Base-by-base conservation (phyloP, 108 stramenopile genomes). In the Nitzschia sp. region DNA sequence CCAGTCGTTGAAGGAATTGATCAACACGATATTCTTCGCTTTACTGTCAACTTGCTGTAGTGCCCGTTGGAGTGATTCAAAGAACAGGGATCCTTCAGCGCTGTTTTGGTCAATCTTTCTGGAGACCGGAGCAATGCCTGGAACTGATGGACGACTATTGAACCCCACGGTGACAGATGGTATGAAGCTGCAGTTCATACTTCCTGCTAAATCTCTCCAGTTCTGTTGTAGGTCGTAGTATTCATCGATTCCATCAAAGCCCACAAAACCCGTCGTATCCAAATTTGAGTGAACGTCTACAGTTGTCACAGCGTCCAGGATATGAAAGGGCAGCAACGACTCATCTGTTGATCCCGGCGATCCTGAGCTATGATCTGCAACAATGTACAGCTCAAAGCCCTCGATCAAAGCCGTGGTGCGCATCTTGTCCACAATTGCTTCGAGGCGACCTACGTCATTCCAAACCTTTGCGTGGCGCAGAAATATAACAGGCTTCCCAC, bases 1-100 rank as follows among this genome's bases (percentile, higher is more conserved):
- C 64, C 63, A 65, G 8, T 73, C 29, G 38, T 74, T 76, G 40
- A 56, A 70, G 17, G 69, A 70, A 24, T 57, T 71, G 7, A 70
- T 44, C 38, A 76, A 24, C 34, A 75, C 10, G 17, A 70, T 17
- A 53, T 64, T 53, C 6, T 34, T 60, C 7, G 56, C 53, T 7
- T 50, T 63, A 10, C 34, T 46, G 38, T 75, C 74, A 6, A 51
- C 60, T 41, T 69, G 25, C 12, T 61, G 21, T 3, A 41, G 15
- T 15, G 69, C 69, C 8, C 34, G 19, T 14, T 21, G n/a, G n/a
- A 75, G 41, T 12, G 15, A 14, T 24, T 54, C 24, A 25, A 3
- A 15, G 22, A 54, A 54, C 22, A 54, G 6, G 19, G 53, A 54
- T 20, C 53, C 53, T 48, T 48, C 46, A 19, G 21, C 12, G 34